These are phyloP conservation scores for Endogone sp. DNA, from an alignment of 192 early-diverging fungal species.

Conservation along the genomic window DNA sequence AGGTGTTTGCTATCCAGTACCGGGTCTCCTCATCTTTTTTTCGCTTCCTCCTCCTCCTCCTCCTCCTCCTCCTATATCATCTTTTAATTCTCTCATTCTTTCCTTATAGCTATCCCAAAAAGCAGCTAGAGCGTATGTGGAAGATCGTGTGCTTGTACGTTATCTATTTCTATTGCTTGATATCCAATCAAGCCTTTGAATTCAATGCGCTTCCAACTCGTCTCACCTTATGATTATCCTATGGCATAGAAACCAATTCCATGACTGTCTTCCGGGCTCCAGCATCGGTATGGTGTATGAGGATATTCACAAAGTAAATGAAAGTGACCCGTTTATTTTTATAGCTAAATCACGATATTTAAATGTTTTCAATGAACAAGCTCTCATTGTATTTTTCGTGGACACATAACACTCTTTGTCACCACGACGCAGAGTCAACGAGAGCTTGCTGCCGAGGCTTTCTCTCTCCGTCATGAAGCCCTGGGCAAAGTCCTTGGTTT, in stretches of 20 bases:
- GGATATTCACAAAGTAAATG: constrained; percentile 60
- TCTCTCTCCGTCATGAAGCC: constrained; percentile 34
- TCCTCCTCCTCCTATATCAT: no score
- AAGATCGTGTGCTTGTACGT: constrained; percentile 72
- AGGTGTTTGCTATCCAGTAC: background rate
- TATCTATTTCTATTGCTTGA: constrained; percentile 26
- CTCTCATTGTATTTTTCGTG: no score
- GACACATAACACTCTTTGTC: no score
- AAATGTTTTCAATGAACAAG: no score
- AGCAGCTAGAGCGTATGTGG: constrained; percentile 80
- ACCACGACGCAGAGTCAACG: constrained; percentile 22
- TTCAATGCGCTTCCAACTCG: background rate
- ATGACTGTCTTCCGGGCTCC: constrained; percentile 94
- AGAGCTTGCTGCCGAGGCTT: constrained; percentile 24
- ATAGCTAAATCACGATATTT: no score
- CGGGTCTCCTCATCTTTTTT: background rate
- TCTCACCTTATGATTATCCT: background rate
- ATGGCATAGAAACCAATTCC: constrained; percentile 78
- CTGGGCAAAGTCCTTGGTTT: constrained; percentile 37
- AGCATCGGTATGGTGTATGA: constrained; percentile 87
- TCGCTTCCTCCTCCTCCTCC: background rate
- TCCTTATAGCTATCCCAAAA: constrained; percentile 60
- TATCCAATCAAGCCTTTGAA: no score
- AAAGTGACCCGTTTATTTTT: background rate
- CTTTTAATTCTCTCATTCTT: background rate